These are phyloP conservation scores for Powellomyces hirtus DNA, from an alignment of 192 early-diverging fungal genomes.

Conservation along the genomic window DNA sequence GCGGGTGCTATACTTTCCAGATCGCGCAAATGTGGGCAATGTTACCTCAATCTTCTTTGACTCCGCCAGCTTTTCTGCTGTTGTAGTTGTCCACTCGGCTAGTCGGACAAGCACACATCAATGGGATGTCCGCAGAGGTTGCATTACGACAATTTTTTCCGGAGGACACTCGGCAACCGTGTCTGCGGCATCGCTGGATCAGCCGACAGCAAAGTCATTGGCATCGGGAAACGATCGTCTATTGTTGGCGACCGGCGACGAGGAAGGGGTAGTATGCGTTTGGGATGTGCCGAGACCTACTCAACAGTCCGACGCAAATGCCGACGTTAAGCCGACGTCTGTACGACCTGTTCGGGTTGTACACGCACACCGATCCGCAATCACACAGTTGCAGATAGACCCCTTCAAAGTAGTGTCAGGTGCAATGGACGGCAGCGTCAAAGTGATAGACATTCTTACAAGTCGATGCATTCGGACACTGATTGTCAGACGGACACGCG, in stretches of 20 bases:
- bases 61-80: background rate
- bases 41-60: background rate
- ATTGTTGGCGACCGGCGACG: slow-evolving; percentile 52
- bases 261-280: slow-evolving; percentile 47
- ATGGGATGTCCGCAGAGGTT: slow-evolving; percentile 1
- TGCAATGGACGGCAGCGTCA: slow-evolving; percentile 57
- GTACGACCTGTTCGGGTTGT: slow-evolving; percentile 9
- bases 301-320: background rate
- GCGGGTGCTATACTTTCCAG: background rate
- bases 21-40: background rate
- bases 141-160: background rate
- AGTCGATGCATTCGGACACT: slow-evolving; percentile 38
- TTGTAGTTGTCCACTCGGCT: background rate
- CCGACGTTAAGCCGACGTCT: background rate
- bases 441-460: slow-evolving; percentile 54
- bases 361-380: slow-evolving; percentile 9
- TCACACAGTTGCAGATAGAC: slow-evolving; percentile 25
- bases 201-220: background rate
- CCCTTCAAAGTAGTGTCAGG: slow-evolving; percentile 12
- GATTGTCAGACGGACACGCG: slow-evolving; percentile 29
- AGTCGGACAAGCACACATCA: background rate
- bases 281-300: slow-evolving; percentile 37
- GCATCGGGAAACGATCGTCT: background rate
- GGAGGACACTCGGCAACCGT: slow-evolving; percentile 23
- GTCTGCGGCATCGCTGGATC: background rate